Conservation (phyloP, 2,329 filamentous ascomycete species). For the Scytalidium lignicola region DNA sequence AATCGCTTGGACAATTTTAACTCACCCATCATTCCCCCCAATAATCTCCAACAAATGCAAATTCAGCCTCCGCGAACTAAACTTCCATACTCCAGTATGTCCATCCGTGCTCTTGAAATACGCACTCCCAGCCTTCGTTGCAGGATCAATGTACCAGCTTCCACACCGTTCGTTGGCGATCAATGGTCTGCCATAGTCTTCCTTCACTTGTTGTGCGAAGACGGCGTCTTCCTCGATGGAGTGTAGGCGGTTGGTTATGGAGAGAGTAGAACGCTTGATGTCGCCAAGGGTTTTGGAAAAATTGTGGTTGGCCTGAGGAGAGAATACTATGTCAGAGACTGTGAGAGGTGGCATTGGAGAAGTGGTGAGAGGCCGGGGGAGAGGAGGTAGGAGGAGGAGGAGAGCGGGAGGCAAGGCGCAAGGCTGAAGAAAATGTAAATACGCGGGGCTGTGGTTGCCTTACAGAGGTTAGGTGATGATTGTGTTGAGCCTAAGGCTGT, state of each 20-base stretch:
- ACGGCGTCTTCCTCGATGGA: constrained; percentile 73
- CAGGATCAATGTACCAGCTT: constrained; percentile 81
- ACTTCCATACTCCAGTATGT: constrained; percentile 84
- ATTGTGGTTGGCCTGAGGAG: constrained; percentile 51
- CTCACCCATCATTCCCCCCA: constrained; percentile 60
- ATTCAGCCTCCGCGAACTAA: constrained; percentile 81
- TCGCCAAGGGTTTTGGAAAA: constrained; percentile 65
- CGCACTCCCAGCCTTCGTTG: constrained; percentile 62
- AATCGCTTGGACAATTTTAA: too few relatives aligned
- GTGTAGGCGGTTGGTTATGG: constrained; percentile 72
- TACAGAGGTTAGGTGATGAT: too few relatives aligned
- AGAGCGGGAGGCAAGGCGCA: not conserved
- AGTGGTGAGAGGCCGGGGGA: too few relatives aligned
- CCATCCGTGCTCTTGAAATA: constrained; percentile 99
- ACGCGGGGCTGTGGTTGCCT: not conserved
- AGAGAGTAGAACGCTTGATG: constrained; percentile 71
- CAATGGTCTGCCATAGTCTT: constrained; percentile 57
- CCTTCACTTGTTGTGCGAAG: constrained; percentile 63
- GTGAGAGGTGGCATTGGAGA: constrained; percentile 34
- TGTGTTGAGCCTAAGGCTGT: too few relatives aligned
- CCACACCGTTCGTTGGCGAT: constrained; percentile 94
- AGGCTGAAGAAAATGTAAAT: not conserved
- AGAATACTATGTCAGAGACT: constrained; percentile 40
- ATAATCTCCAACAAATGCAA: constrained; percentile 71
- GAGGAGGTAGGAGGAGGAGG: not conserved